Percentiles rank a stretch among this genome's conserved stretches.
phyloP scores from a whole-genome alignment of 441 rosid species.

The Jatropha podagrica region DNA sequence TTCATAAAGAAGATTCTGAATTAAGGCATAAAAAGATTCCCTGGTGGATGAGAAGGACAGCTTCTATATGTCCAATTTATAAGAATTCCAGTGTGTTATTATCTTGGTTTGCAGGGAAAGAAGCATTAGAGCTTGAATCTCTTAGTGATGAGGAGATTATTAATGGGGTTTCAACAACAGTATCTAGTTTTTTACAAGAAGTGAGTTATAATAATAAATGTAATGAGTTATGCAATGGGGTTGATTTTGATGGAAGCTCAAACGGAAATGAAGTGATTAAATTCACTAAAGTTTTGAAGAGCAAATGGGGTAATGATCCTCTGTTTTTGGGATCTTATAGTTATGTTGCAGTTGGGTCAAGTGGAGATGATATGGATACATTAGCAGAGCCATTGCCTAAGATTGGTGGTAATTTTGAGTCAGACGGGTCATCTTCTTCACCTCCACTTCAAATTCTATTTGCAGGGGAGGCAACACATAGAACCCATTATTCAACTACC shows the following conservation, averaged over 20 bases:
- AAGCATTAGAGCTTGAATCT: conserved; percentile 81
- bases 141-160: conserved; percentile 69
- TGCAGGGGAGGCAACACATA: conserved; percentile 99
- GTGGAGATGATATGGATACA: conserved; percentile 80
- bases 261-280: conserved; percentile 29
- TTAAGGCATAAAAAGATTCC: conserved; percentile 61
- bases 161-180: conserved; percentile 59
- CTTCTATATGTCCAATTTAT: conserved; percentile 73
- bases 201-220: conserved; percentile 19
- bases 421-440: neutral
- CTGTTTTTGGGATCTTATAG: conserved; percentile 89
- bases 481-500: conserved; percentile 94
- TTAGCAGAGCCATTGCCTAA: conserved; percentile 89
- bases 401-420: conserved; percentile 4
- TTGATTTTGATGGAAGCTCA: conserved; percentile 17
- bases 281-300: conserved; percentile 60
- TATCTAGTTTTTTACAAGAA: conserved; percentile 46
- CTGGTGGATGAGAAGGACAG: conserved; percentile 94
- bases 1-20: conserved; percentile 54
- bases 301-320: conserved; percentile 89
- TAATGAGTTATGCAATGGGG: conserved; percentile 40
- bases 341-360: conserved; percentile 81
- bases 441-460: conserved; percentile 72
- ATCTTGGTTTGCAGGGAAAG: conserved; percentile 96
- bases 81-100: conserved; percentile 64